These are phyloP conservation scores for Amauroascus verrucosus DNA, from an alignment of 2,329 filamentous ascomycete species.

Conservation along the genomic window DNA sequence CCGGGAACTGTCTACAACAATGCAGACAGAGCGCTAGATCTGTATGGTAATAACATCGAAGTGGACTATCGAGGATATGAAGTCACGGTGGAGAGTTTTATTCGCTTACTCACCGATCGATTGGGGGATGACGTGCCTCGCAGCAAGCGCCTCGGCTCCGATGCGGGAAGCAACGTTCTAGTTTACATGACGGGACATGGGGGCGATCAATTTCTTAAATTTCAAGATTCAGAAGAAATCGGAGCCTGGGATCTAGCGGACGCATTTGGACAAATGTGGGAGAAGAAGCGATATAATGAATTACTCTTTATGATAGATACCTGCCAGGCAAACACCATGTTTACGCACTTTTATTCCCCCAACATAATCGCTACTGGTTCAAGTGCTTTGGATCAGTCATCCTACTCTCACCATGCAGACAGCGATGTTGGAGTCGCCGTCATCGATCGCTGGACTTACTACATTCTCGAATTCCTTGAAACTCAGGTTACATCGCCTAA, in stretches of 20 bases:
- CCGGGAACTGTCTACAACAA: conserved; percentile 98
- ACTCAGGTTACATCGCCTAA: conserved; percentile 74
- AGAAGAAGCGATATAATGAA: conserved; percentile 98
- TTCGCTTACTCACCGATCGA: conserved; percentile 84
- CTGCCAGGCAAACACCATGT: conserved; percentile 99
- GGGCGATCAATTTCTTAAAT: conserved; percentile 95
- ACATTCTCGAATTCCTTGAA: conserved; percentile 94
- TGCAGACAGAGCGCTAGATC: conserved; percentile 83
- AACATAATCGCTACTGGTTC: conserved; percentile 98
- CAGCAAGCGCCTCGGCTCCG: conserved; percentile 85
- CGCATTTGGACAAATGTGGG: conserved; percentile 99
- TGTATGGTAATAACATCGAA: conserved; percentile 98
- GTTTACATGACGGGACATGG: conserved; percentile 99
- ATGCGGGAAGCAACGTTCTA: conserved; percentile 90
- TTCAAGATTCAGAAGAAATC: conserved; percentile 96
- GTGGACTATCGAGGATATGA: conserved; percentile 98
- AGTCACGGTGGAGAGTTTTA: conserved; percentile 98
- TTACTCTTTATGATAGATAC: conserved; percentile 99
- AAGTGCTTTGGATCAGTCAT: conserved; percentile 88
- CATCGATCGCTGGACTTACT: conserved; percentile 97
- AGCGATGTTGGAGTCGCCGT: conserved; percentile 96
- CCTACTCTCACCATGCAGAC: conserved; percentile 95
- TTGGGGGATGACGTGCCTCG: conserved; percentile 90
- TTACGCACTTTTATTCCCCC: conserved; percentile 92
- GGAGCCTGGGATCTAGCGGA: conserved; percentile 92